Base-by-base conservation (phyloP, 371 early-diverging fungal genomes). In the Phascolomyces articulosus region DNA sequence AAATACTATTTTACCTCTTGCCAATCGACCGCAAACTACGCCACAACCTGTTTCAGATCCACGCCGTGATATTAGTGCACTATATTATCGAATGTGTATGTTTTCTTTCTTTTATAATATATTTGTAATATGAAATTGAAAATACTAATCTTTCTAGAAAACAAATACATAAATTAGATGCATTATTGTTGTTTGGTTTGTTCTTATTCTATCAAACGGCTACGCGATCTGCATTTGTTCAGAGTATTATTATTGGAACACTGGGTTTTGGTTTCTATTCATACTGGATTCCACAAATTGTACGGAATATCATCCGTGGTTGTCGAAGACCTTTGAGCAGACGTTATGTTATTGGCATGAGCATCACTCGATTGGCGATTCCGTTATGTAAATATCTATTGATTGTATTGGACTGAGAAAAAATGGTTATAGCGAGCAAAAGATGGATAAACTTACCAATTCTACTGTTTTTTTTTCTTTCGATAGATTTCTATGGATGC, bases 281-380 rank as follows among this genome's bases (percentile, higher is more conserved):
- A 0, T 91, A 88, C 70, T 94, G 94, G 94, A 67, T 91, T 16
- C 94, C 94, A 2, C 94, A 94, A 62, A 91, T 91, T 54, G 72
- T 84, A 16, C 81, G 90, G 61, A 91, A 89, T 62, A 83, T 85
- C 16, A 67, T 67, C 18, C 82, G 91, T 54, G 90, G 91, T 15
- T 86, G 89, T 31, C 77, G 85, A 68, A 72, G 80, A 26, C 87
- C 86, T 4, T 67, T 92, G 48, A 85, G 85, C 55, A 67, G 70
- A 31, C 82, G 85, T 20, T 93, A 88, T 60, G 67, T 92, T 8
- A 21, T 86, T 24, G 85, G 87, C 2, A 88, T 88, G 80, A 90
- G 86, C n/a, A 51, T 78, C 3, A 73, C 85, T 13, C 80, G 91
- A 13, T 61, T 92, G 47, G 66, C 80, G n/a, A 66, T 88, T 29